These are phyloP conservation scores for Gymnopilus dilepis DNA, from an alignment of 768 basidiomycete genomes.

Conservation along the genomic window DNA sequence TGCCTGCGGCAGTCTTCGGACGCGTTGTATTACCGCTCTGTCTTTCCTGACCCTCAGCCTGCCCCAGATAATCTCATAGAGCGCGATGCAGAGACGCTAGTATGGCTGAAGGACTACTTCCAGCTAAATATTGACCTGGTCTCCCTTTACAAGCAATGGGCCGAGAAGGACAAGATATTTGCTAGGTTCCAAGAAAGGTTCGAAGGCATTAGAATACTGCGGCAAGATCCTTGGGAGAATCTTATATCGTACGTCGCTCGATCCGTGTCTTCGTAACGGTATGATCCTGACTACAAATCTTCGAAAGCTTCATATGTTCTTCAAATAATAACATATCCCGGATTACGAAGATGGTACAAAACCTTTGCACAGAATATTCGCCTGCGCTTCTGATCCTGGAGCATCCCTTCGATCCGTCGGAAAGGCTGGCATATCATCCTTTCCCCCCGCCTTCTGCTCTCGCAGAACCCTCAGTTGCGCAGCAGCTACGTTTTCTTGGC, in stretches of 20 bases:
- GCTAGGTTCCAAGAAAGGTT: constrained; percentile 64
- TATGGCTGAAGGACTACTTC: constrained; percentile 87
- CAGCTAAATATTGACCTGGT: constrained; percentile 80
- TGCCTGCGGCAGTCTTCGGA: constrained; percentile 79
- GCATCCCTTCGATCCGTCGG: constrained; percentile 35
- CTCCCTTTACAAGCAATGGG: constrained; percentile 79
- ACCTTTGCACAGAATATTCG: constrained; percentile 80
- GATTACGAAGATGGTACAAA: constrained; percentile 92
- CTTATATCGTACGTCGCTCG: constrained; percentile 79
- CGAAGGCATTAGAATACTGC: constrained; percentile 81
- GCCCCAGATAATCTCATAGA: constrained; percentile 36
- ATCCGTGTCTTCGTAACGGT: background rate
- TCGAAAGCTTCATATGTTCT: constrained; percentile 92
- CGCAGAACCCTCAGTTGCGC: constrained; percentile 58
- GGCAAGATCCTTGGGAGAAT: constrained; percentile 97
- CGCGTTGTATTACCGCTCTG: constrained; percentile 71
- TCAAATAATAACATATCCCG: constrained; percentile 96
- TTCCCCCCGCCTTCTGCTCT: constrained; percentile 84
- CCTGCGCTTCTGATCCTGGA: constrained; percentile 60
- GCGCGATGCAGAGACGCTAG: constrained; percentile 67
- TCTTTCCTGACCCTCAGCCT: constrained; percentile 58
- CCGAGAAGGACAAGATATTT: constrained; percentile 75
- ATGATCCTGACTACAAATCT: background rate
- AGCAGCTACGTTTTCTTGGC: constrained; percentile 77
- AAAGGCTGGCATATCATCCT: constrained; percentile 63